Conservation (phyloP, 164 flowering plant species). For the Nymphaea thermarum region DNA sequence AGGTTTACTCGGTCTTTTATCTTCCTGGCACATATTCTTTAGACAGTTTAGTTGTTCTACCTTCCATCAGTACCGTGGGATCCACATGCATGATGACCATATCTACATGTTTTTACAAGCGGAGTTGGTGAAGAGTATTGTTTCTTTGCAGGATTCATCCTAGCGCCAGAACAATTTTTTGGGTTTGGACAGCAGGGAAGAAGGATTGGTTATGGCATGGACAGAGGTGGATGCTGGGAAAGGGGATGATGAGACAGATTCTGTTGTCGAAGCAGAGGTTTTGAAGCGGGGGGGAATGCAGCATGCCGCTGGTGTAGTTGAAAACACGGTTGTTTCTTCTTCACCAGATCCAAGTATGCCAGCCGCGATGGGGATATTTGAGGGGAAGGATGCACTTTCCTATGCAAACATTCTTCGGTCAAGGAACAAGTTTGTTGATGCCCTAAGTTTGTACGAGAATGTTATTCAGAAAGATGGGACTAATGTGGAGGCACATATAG, state of each 20-base stretch:
- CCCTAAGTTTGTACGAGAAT: slow-evolving; percentile 66
- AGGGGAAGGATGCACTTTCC: slow-evolving; percentile 74
- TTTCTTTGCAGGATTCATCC: too few species aligned
- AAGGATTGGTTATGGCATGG: slow-evolving; percentile 28
- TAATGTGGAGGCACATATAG: slow-evolving; percentile 82
- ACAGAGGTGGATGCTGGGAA: slow-evolving; percentile 28
- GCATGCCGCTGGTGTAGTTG: slow-evolving; percentile 8
- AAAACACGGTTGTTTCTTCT: background rate
- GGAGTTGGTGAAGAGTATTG: background rate
- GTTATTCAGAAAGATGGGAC: slow-evolving; percentile 54
- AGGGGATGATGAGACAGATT: slow-evolving; percentile 24
- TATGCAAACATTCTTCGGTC: slow-evolving; percentile 89
- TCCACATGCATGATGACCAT: background rate
- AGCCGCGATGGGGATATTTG: slow-evolving; percentile 25
- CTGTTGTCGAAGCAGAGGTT: slow-evolving; percentile 32
- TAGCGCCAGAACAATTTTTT: background rate
- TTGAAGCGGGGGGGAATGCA: slow-evolving; percentile 25
- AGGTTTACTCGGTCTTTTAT: background rate
- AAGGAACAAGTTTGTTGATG: slow-evolving; percentile 88
- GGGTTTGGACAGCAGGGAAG: background rate
- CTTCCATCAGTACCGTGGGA: background rate
- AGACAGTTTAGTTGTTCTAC: background rate
- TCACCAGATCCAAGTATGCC: background rate
- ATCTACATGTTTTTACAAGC: background rate
- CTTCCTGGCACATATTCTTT: background rate